phyloP scores from a whole-genome alignment of 805 yeast genomes.

The Wickerhamomyces mucosus region DNA sequence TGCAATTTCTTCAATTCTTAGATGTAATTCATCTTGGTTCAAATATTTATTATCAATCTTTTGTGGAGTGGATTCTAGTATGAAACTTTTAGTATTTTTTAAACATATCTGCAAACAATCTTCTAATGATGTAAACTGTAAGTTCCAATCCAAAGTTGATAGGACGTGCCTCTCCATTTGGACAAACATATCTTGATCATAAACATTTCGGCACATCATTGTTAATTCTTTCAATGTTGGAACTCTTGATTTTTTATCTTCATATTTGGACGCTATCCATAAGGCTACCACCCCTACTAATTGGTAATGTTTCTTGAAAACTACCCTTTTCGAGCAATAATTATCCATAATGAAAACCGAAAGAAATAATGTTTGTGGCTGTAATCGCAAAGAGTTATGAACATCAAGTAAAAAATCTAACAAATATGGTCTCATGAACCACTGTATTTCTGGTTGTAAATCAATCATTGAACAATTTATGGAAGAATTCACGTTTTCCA shows the following conservation, averaged over 20 bases:
- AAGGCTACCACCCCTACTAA: conserved; percentile 77
- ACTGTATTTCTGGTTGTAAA: conserved; percentile 76
- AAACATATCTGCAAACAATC: conserved; percentile 19
- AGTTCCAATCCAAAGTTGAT: conserved; percentile 59
- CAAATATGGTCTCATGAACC: conserved; percentile 70
- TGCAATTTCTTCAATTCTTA: conserved; percentile 22
- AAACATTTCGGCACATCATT: conserved; percentile 55
- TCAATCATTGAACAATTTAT: conserved; percentile 48
- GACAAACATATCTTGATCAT: conserved; percentile 50
- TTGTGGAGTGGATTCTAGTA: conserved; percentile 13
- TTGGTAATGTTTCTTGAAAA: conserved; percentile 73
- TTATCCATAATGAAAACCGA: conserved; percentile 70
- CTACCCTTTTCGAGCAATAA: conserved; percentile 74
- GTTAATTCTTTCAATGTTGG: conserved; percentile 61
- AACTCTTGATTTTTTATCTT: conserved; percentile 55
- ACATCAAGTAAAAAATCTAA: conserved; percentile 69
- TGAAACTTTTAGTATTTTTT: conserved; percentile 4
- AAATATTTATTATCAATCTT: conserved; percentile 10
- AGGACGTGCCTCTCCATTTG: conserved; percentile 79
- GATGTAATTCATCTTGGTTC: conserved; percentile 5
- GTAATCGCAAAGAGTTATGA: conserved; percentile 50
- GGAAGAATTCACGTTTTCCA: conserved; percentile 24
- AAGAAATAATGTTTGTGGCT: conserved; percentile 55
- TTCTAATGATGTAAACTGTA: conserved; percentile 18
- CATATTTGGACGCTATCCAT: conserved; percentile 79